Percentiles rank a stretch among this genome's conserved stretches.
These are phyloP conservation scores for Hypholoma sublateritium DNA, from an alignment of 768 basidiomycete genomes.

Conservation along the genomic window DNA sequence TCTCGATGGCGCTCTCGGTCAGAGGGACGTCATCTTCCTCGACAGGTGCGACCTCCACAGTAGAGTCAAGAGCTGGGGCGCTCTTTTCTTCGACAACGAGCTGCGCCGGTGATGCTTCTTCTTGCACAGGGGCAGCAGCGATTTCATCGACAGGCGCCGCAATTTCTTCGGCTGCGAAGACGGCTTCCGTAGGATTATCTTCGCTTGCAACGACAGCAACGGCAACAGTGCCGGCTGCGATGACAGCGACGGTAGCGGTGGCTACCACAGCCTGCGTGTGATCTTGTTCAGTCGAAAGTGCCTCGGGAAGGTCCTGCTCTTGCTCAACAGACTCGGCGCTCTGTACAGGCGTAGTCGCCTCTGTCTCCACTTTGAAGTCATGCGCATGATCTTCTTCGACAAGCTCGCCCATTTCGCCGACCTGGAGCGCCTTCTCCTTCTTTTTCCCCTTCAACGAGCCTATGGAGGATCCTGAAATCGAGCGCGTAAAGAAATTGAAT, in stretches of 20 bases:
- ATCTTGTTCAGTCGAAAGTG: no score
- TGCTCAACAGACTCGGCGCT: conserved; percentile 15
- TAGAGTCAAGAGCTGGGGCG: no score
- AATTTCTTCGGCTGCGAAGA: neutral
- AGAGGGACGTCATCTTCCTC: neutral
- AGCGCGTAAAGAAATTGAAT: conserved; percentile 55
- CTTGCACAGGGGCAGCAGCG: neutral
- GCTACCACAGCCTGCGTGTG: conserved; percentile 8
- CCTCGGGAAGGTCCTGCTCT: conserved; percentile 11
- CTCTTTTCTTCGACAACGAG: no score
- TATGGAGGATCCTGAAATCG: conserved; percentile 28
- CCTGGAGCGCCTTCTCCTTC: conserved; percentile 34
- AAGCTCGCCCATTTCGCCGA: conserved; percentile 75
- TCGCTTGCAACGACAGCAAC: neutral
- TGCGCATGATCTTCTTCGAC: conserved; percentile 43
- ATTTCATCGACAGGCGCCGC: neutral
- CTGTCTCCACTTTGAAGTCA: conserved; percentile 12
- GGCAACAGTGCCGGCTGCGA: conserved; percentile 12
- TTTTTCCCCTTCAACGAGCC: conserved; percentile 35
- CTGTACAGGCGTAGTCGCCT: conserved; percentile 5
- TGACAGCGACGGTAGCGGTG: conserved; percentile 21
- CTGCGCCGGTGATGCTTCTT: no score
- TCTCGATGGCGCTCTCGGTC: neutral
- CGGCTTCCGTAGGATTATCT: neutral
- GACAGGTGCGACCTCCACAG: neutral